Evolutionary conservation across 202 grass and related monocot genomes (phyloP).

Genomic region (Digitaria exilis): DNA sequence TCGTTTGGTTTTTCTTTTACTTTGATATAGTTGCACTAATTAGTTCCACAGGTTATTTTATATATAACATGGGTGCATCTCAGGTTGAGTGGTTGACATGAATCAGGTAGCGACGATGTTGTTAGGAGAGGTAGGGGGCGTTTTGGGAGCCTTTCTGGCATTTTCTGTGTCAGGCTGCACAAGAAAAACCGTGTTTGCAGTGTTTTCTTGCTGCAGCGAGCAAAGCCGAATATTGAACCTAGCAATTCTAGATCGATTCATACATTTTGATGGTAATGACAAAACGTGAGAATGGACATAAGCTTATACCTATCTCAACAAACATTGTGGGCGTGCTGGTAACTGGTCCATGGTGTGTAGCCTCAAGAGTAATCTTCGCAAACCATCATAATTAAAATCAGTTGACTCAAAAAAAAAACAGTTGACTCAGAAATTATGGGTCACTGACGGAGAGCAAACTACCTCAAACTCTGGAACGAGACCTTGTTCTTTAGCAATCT

Average conservation of each 20-base stretch:
- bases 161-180: no score
- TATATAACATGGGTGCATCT: no score
- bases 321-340: slow-evolving; percentile 84
- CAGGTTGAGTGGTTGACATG: no score
- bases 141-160: no score
- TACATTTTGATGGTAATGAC: background rate
- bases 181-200: no score
- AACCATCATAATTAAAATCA: slow-evolving; percentile 32
- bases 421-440: background rate
- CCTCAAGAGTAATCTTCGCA: slow-evolving; percentile 85
- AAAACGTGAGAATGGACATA: slow-evolving; percentile 11
- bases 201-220: no score
- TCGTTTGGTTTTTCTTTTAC: no score
- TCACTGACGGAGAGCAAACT: slow-evolving; percentile 1
- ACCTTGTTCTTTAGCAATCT: slow-evolving; percentile 57
- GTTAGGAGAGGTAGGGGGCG: no score
- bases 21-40: no score
- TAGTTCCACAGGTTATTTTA: no score
- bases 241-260: slow-evolving; percentile 14
- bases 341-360: slow-evolving; percentile 91
- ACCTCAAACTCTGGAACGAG: slow-evolving; percentile 95
- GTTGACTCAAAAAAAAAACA: no score
- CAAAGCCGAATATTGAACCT: slow-evolving; percentile 13
- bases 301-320: slow-evolving; percentile 80
- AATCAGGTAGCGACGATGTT: no score